Conservation (phyloP, 2,329 filamentous ascomycete species). For the Aureobasidium sp. region DNA sequence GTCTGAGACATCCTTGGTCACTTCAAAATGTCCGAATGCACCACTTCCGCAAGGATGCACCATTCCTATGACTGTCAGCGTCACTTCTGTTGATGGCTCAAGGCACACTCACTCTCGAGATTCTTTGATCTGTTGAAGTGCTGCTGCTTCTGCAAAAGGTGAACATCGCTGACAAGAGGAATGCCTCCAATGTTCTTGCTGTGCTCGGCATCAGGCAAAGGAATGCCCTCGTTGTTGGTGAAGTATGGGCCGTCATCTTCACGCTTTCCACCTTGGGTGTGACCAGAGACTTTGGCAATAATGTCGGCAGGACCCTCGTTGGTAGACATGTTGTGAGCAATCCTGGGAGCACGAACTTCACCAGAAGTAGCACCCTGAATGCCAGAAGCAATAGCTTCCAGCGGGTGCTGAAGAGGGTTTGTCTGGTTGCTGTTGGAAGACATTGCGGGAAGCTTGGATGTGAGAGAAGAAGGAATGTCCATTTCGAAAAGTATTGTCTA, state of each 20-base stretch:
- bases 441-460: slow-evolving; percentile 12
- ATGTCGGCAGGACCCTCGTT: slow-evolving; percentile 49
- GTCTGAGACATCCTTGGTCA: slow-evolving; percentile 33
- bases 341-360: slow-evolving; percentile 34
- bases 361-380: slow-evolving; percentile 33
- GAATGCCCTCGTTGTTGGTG: slow-evolving; percentile 49
- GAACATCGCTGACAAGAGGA: slow-evolving; percentile 45
- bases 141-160: slow-evolving; percentile 50
- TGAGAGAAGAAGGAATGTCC: slow-evolving; percentile 16
- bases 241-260: slow-evolving; percentile 47
- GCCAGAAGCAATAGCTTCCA: slow-evolving; percentile 37
- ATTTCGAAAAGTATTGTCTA: slow-evolving; percentile 11
- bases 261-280: slow-evolving; percentile 39
- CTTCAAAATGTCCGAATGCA: slow-evolving; percentile 43
- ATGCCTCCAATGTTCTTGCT: slow-evolving; percentile 50
- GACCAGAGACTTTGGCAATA: slow-evolving; percentile 45
- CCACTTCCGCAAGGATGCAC: slow-evolving; percentile 38
- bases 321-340: slow-evolving; percentile 38
- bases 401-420: slow-evolving; percentile 33
- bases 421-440: slow-evolving; percentile 29
- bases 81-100: neutral
- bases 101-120: slow-evolving; percentile 33
- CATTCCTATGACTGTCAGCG: slow-evolving; percentile 28
- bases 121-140: slow-evolving; percentile 51
- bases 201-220: slow-evolving; percentile 44